A percentile compares a stretch with the other conserved stretches of the same genome.
Evolutionary conservation across 331 rosid genomes (phyloP).

Genomic region (Pyrus hybrid): DNA sequence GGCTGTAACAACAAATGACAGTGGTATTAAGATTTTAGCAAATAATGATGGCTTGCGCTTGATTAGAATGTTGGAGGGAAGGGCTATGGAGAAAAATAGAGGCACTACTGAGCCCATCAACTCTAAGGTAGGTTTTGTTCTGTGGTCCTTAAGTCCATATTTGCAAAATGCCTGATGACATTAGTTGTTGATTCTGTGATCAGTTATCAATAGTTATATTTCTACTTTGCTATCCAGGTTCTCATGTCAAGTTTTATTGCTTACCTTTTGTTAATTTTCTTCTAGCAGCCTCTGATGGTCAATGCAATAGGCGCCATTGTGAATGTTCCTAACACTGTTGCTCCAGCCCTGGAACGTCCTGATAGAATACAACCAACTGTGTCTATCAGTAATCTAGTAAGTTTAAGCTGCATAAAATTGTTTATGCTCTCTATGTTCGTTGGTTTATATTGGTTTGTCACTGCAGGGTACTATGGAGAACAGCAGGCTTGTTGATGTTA

Average conservation of each 20-base stretch:
- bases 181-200: not conserved
- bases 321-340: slow-evolving; percentile 19
- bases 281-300: slow-evolving; percentile 34
- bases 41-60: slow-evolving; percentile 34
- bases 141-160: not conserved
- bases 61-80: slow-evolving; percentile 32
- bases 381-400: slow-evolving; percentile 28
- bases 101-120: slow-evolving; percentile 32
- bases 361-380: slow-evolving; percentile 32
- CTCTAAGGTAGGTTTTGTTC: slow-evolving; percentile 21
- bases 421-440: not conserved
- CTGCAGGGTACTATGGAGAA: slow-evolving; percentile 31
- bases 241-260: not conserved
- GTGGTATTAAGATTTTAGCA: slow-evolving; percentile 35
- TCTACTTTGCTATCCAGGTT: not conserved
- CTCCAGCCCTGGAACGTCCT: slow-evolving; percentile 23
- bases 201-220: not conserved
- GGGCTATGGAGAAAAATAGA: slow-evolving; percentile 32
- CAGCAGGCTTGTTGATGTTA: slow-evolving; percentile 38
- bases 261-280: not conserved
- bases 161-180: not conserved
- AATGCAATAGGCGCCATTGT: slow-evolving; percentile 31
- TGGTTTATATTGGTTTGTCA: not conserved
- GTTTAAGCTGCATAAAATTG: slow-evolving; percentile 3
- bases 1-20: slow-evolving; percentile 33